Conservation (phyloP, 805 yeast species). For the Candida qinlingensis region DNA sequence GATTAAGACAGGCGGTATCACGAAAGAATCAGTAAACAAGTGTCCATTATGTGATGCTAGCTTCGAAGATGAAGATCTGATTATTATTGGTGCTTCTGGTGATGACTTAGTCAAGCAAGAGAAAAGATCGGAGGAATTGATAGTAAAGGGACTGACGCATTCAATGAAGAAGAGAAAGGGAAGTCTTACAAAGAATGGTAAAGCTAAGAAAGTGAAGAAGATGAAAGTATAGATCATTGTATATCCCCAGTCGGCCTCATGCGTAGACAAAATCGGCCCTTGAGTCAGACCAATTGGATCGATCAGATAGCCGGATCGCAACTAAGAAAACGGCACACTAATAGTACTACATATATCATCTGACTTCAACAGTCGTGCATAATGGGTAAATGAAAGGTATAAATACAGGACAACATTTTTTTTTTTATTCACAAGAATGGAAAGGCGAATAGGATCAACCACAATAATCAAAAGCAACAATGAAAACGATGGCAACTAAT, state of each 20-base stretch:
- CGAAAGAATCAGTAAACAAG: background rate
- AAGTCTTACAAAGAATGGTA: conserved; percentile 6
- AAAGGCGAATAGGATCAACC: background rate
- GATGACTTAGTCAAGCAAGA: conserved; percentile 18
- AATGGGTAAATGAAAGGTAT: background rate
- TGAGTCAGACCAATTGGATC: no score
- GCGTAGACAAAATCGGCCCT: no score
- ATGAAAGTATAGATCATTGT: background rate
- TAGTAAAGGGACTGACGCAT: conserved; percentile 29
- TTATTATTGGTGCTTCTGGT: conserved; percentile 31
- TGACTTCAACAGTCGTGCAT: no score
- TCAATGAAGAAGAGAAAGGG: conserved; percentile 27
- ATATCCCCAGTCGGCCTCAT: no score
- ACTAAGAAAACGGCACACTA: no score
- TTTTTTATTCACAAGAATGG: conserved; percentile 1
- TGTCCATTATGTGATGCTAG: conserved; percentile 40
- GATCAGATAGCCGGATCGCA: no score
- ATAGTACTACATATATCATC: no score
- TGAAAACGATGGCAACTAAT: background rate
- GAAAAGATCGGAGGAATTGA: conserved; percentile 23
- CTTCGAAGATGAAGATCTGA: conserved; percentile 26
- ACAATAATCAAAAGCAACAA: background rate
- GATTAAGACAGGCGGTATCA: conserved; percentile 15
- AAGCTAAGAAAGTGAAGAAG: background rate
- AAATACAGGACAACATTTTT: background rate